These are phyloP conservation scores for Aquilaria agallochum DNA, from an alignment of 441 rosid genomes.

Conservation along the genomic window DNA sequence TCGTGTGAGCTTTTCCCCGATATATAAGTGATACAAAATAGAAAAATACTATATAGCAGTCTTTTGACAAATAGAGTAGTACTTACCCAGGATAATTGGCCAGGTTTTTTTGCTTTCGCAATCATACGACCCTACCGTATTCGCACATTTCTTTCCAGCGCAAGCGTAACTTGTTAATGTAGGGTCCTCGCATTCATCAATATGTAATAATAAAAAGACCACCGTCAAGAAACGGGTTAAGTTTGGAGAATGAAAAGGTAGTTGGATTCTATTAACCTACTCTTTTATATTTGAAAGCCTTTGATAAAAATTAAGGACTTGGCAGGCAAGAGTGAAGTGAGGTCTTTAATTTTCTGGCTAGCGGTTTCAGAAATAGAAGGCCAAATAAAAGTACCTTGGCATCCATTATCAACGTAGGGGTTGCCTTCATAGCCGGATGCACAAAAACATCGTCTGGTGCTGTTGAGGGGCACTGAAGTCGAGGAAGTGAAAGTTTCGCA, in stretches of 20 bases:
- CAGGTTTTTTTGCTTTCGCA: constrained; percentile 12
- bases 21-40: too few species aligned
- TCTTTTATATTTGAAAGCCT: too few species aligned
- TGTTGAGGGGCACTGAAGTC: not conserved
- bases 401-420: constrained; percentile 23
- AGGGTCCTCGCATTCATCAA: constrained; percentile 15
- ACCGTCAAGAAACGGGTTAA: too few species aligned
- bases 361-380: too few species aligned
- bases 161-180: not conserved
- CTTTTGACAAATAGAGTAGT: not conserved
- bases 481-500: too few species aligned
- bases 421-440: constrained; percentile 12
- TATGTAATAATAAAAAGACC: constrained; percentile 10
- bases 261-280: too few species aligned
- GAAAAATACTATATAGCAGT: too few species aligned
- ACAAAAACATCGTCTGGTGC: constrained; percentile 22
- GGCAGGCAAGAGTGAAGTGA: too few species aligned
- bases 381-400: constrained; percentile 16
- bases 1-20: too few species aligned
- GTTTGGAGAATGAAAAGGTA: too few species aligned
- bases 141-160: constrained; percentile 11
- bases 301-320: too few species aligned
- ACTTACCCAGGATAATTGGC: constrained; percentile 7
- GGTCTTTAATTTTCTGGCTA: not conserved
- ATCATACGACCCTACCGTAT: not conserved